Evolutionary conservation across 2,329 filamentous ascomycete species (phyloP), one percentile per base, ranked within the genome.

Genomic region (Diplodia corticola): DNA sequence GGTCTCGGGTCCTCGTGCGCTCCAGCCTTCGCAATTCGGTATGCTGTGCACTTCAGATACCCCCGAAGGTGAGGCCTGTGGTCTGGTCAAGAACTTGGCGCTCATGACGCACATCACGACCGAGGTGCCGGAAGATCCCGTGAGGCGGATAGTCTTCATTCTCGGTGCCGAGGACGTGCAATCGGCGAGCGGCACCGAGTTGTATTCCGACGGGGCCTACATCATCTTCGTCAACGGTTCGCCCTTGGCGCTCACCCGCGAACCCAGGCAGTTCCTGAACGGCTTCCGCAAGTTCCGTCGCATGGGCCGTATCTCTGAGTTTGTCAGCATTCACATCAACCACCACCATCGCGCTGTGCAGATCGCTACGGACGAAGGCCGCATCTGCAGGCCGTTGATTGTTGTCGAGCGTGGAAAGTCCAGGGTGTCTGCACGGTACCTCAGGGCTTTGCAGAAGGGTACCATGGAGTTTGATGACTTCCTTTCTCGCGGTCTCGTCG

Each of bases 41-140:
- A 97, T 99, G 93, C 84, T 99, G 64, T 99, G 95, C 76, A 91
- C 93, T 0, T 96, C 95, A 12, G 95, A 99, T 83, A 99, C 95
- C 0, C 95, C 95, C 6, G 95, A 99, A 89, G 95, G 95, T 80
- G 95, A 99, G 82, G 93, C 95, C 12, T 99, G 95, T 80, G 95
- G 95, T 84, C 81, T 99, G 66, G 93, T 99, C 71, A 99, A 99
- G 84, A 99, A 99, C 75, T 80, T 99, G 81, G 95, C 95, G 9
- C 83, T 99, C 66, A 99, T 99, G 95, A 99, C 96, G 61, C 96
- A 99, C 75, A 98, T 99, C 72, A 99, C 95, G 0, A 99, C 95
- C 1, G 92, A 97, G 69, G 92, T 96, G 66, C 93, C 97, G 66
- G 95, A 98, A 75, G 92, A 88, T 20, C 93, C 95, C 0, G 91